These are phyloP conservation scores for Nicotiana rustica DNA, from an alignment of 305 asterid genomes.

Conservation along the genomic window DNA sequence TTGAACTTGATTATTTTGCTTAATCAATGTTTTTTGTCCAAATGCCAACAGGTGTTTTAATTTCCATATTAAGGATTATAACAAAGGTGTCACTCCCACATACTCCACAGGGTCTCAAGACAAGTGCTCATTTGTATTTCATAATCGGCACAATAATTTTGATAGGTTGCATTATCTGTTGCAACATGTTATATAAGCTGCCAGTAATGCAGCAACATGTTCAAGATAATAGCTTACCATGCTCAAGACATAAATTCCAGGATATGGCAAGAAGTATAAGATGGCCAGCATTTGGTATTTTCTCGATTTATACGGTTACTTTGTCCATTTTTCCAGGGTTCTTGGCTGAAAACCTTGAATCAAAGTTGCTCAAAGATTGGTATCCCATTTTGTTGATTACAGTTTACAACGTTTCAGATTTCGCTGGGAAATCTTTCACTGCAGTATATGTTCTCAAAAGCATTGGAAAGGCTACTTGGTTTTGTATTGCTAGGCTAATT, in stretches of 20 bases:
- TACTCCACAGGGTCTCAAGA: constrained; percentile 66
- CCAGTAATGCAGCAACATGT: constrained; percentile 62
- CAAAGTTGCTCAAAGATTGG: constrained; percentile 65
- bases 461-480: constrained; percentile 64
- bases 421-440: constrained; percentile 66
- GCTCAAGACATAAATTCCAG: constrained; percentile 44
- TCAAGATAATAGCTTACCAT: constrained; percentile 33
- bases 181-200: constrained; percentile 60
- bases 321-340: constrained; percentile 83
- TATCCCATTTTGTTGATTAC: constrained; percentile 68
- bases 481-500: constrained; percentile 63
- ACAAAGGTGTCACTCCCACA: constrained; percentile 87
- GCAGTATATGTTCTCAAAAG: constrained; percentile 51
- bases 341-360: constrained; percentile 65
- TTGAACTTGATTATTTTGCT: neutral
- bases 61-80: constrained; percentile 62
- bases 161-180: constrained; percentile 59
- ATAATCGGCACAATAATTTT: constrained; percentile 54
- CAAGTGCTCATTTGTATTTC: constrained; percentile 78
- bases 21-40: neutral
- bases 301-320: constrained; percentile 69
- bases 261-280: constrained; percentile 48
- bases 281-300: constrained; percentile 72
- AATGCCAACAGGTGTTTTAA: constrained; percentile 61
- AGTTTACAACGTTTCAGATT: constrained; percentile 65